A percentile compares a stretch with the other conserved stretches of the same genome.
Conservation (phyloP, 2,329 filamentous ascomycete species). For the Venturia pyrina region DNA sequence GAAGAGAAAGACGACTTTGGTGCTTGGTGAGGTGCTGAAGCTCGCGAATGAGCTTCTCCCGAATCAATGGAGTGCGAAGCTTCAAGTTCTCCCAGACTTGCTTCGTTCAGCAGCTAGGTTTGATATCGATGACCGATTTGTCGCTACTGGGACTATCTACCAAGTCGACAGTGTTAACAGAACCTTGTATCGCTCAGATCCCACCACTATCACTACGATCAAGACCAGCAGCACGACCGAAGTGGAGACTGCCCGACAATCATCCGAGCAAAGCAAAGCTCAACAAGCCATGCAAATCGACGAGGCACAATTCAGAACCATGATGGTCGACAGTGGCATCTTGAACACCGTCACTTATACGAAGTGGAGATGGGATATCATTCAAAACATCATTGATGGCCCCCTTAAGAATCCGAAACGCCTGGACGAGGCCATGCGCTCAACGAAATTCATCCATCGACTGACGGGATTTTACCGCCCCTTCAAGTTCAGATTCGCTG, state of each 20-base stretch:
- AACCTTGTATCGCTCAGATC: constrained; percentile 72
- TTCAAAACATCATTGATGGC: constrained; percentile 83
- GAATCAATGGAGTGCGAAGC: constrained; percentile 65
- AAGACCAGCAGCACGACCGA: constrained; percentile 22
- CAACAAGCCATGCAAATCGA: constrained; percentile 54
- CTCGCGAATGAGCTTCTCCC: constrained; percentile 80
- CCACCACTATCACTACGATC: constrained; percentile 21
- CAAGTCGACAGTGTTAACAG: constrained; percentile 96
- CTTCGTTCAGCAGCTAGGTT: constrained; percentile 69
- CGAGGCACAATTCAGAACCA: constrained; percentile 50
- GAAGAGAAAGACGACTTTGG: constrained; percentile 78
- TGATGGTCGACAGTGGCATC: constrained; percentile 71
- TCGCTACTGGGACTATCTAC: constrained; percentile 84
- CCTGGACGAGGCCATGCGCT: constrained; percentile 86
- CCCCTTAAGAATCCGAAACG: constrained; percentile 84
- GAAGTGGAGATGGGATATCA: constrained; percentile 97
- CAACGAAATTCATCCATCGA: constrained; percentile 91
- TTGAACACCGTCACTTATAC: constrained; percentile 79
- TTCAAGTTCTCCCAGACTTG: constrained; percentile 82
- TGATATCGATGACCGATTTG: constrained; percentile 60
- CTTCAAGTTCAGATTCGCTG: constrained; percentile 92
- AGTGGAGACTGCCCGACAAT: constrained; percentile 23
- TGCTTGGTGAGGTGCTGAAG: constrained; percentile 86
- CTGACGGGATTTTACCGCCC: constrained; percentile 91
- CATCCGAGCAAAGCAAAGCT: constrained; percentile 36